Conservation (phyloP, 2,329 filamentous ascomycete genomes). For the Setomelanomma holmii region DNA sequence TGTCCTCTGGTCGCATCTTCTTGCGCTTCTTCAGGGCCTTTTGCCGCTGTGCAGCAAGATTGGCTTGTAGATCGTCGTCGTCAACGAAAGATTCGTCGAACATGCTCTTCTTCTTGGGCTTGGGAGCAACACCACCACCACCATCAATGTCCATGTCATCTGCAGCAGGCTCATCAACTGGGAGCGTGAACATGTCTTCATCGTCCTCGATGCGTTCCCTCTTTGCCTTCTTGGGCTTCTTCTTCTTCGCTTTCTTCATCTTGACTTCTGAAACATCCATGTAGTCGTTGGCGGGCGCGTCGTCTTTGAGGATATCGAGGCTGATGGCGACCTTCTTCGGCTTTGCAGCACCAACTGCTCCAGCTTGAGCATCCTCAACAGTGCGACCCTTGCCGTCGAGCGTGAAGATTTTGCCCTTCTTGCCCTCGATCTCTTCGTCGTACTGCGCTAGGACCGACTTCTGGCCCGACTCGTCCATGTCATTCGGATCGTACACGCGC, state of each 20-base stretch:
- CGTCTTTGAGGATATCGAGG: slow-evolving; percentile 73
- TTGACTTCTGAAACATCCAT: slow-evolving; percentile 86
- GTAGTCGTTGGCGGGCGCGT: slow-evolving; percentile 82
- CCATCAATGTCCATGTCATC: slow-evolving; percentile 77
- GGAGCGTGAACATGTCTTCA: slow-evolving; percentile 60
- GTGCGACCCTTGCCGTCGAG: slow-evolving; percentile 79
- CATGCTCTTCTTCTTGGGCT: slow-evolving; percentile 68
- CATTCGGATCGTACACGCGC: slow-evolving; percentile 85
- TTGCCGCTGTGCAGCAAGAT: slow-evolving; percentile 81
- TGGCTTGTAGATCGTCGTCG: slow-evolving; percentile 90
- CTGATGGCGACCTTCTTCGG: slow-evolving; percentile 74
- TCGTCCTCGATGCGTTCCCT: slow-evolving; percentile 59
- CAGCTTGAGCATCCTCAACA: slow-evolving; percentile 66
- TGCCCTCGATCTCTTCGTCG: slow-evolving; percentile 92
- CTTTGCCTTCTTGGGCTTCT: slow-evolving; percentile 42
- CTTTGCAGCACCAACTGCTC: slow-evolving; percentile 60
- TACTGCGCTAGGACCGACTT: slow-evolving; percentile 84
- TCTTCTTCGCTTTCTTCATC: slow-evolving; percentile 69
- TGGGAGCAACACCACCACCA: slow-evolving; percentile 37
- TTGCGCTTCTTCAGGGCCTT: slow-evolving; percentile 91
- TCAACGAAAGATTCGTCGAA: slow-evolving; percentile 78
- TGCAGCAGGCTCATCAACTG: slow-evolving; percentile 39
- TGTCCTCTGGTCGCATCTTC: slow-evolving; percentile 82
- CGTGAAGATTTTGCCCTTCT: slow-evolving; percentile 87
- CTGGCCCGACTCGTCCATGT: slow-evolving; percentile 69